These are phyloP conservation scores for Carex arenaria DNA, from an alignment of 202 grass and related monocot species.

Conservation along the genomic window DNA sequence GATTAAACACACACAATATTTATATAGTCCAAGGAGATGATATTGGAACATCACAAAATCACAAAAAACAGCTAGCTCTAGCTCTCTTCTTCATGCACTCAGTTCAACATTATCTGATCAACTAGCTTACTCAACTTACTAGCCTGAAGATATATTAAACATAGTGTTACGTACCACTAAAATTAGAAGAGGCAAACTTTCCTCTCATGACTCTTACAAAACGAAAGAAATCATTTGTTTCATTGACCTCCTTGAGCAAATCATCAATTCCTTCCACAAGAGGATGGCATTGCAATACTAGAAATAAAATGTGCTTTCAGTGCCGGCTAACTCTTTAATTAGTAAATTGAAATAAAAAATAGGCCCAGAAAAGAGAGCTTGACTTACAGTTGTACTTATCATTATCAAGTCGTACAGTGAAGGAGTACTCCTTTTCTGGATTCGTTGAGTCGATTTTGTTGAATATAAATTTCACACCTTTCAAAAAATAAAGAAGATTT, in stretches of 20 bases:
- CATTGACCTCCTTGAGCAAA: conserved; percentile 46
- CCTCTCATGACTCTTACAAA: conserved; percentile 58
- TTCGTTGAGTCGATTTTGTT: conserved; percentile 47
- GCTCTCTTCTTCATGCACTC: too few species aligned
- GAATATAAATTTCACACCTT: conserved; percentile 73
- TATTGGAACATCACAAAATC: too few species aligned
- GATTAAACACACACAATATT: too few species aligned
- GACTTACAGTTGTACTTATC: conserved; percentile 50
- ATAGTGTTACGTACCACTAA: conserved; percentile 40
- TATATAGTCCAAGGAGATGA: too few species aligned
- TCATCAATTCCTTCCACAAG: conserved; percentile 42
- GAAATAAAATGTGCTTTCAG: conserved; percentile 18
- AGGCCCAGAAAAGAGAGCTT: background rate
- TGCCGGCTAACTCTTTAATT: background rate
- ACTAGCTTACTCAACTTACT: background rate
- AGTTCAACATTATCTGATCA: background rate
- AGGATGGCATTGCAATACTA: conserved; percentile 52
- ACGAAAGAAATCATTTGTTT: conserved; percentile 33
- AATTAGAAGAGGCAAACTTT: conserved; percentile 46
- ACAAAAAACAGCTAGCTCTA: too few species aligned
- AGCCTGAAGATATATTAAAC: background rate
- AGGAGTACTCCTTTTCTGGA: conserved; percentile 51
- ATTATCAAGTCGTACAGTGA: conserved; percentile 38
- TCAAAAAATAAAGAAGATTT: background rate
- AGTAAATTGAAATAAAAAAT: conserved; percentile 3